Percentiles rank a stretch among this genome's conserved stretches.
Conservation (phyloP, 2,329 filamentous ascomycete species). For the Pseudocercospora crystallina region DNA sequence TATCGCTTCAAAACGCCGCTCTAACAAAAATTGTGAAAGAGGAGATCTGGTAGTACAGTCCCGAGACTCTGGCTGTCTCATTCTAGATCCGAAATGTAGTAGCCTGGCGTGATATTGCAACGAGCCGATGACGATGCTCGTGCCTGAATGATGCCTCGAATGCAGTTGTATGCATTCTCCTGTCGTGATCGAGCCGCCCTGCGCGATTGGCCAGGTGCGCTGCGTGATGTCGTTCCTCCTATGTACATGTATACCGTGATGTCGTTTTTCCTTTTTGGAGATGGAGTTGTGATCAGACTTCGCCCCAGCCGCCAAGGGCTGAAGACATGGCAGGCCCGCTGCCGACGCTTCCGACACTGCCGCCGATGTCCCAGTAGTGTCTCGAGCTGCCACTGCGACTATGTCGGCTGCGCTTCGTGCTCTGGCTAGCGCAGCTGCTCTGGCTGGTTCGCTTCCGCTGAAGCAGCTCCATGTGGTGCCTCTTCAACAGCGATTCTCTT, state of each 20-base stretch:
- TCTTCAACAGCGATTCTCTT: constrained; percentile 18
- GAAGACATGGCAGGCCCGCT: constrained; percentile 33
- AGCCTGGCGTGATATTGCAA: not conserved
- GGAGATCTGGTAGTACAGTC: no score
- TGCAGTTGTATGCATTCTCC: no score
- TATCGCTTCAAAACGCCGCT: not conserved
- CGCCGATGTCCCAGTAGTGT: constrained; percentile 91
- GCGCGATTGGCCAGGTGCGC: no score
- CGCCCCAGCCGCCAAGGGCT: constrained; percentile 73
- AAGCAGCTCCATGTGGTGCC: constrained; percentile 43
- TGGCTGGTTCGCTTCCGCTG: constrained; percentile 41
- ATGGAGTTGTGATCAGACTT: constrained; percentile 51
- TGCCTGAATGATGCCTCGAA: no score
- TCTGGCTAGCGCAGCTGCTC: constrained; percentile 81
- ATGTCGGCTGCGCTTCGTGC: constrained; percentile 65
- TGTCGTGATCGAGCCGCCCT: no score
- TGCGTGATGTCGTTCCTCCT: not conserved
- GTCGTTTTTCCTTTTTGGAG: no score
- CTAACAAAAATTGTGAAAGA: not conserved
- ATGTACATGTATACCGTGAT: not conserved
- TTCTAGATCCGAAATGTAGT: constrained; percentile 1
- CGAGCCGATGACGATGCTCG: no score
- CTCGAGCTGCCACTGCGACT: constrained; percentile 66
- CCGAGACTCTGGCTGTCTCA: constrained; percentile 5
- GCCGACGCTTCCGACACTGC: constrained; percentile 70